Conservation (phyloP, 1,284 basidiomycete genomes). For the Ceratobasidium sp. region DNA sequence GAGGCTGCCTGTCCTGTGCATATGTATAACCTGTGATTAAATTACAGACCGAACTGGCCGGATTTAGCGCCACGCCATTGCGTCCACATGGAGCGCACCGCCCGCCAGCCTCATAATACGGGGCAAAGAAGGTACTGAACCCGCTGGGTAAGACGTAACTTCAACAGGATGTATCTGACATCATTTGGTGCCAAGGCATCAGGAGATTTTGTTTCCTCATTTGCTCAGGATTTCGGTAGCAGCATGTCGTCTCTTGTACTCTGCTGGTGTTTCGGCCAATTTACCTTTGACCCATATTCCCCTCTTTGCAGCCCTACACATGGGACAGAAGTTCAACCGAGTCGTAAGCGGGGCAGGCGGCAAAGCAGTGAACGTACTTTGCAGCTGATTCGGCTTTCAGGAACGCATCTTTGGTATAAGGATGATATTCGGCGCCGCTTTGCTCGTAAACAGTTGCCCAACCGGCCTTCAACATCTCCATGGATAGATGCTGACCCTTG, state of each 20-base stretch:
- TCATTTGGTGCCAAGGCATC: background rate
- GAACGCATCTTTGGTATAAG: slow-evolving; percentile 18
- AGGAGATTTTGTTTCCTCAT: background rate
- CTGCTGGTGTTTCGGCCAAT: slow-evolving; percentile 75
- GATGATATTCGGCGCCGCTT: slow-evolving; percentile 76
- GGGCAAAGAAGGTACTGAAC: too few relatives aligned
- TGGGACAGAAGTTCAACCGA: background rate
- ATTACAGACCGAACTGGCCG: background rate
- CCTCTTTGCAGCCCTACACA: slow-evolving; percentile 64
- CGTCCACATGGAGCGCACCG: background rate
- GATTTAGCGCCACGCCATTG: background rate
- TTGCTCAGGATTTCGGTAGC: slow-evolving; percentile 30
- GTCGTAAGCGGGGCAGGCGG: slow-evolving; percentile 61
- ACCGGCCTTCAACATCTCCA: slow-evolving; percentile 84
- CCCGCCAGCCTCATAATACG: background rate
- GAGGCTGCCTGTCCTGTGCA: background rate
- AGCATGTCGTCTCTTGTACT: slow-evolving; percentile 78
- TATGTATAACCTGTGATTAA: background rate
- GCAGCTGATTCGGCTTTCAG: slow-evolving; percentile 80
- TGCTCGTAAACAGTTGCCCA: slow-evolving; percentile 82
- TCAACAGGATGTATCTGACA: background rate
- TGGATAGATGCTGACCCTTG: slow-evolving; percentile 69
- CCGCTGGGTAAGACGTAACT: background rate
- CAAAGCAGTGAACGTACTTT: slow-evolving; percentile 79
- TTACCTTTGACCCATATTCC: slow-evolving; percentile 81